Evolutionary conservation across 164 flowering plant species (phyloP).

Genomic region (Pachysandra terminalis): DNA sequence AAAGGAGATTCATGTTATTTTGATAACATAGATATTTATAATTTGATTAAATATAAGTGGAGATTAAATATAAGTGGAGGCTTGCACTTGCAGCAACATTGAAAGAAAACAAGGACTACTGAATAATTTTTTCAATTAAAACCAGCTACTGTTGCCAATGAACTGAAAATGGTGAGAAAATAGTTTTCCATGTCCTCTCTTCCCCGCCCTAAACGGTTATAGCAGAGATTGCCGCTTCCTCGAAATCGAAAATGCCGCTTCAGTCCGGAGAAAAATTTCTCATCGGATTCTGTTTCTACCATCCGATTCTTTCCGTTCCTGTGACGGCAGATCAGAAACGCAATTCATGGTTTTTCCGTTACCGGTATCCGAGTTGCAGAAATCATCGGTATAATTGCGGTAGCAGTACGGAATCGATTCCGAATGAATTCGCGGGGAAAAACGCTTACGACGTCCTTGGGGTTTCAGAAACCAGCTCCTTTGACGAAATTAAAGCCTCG

Average conservation of each 20-base stretch:
- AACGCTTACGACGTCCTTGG: constrained; percentile 75
- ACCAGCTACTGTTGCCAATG: too few species aligned
- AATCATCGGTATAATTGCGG: constrained; percentile 35
- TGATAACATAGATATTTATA: too few species aligned
- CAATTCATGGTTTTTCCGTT: not conserved
- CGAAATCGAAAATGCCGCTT: not conserved
- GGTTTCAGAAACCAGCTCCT: constrained; percentile 59
- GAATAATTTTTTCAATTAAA: too few species aligned
- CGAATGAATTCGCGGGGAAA: constrained; percentile 35
- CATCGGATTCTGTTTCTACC: not conserved
- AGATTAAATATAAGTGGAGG: too few species aligned
- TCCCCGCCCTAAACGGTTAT: too few species aligned
- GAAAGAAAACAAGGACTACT: too few species aligned
- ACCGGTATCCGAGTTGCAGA: not conserved
- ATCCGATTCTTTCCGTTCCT: not conserved
- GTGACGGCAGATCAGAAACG: too few species aligned
- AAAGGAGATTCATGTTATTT: too few species aligned
- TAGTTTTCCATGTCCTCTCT: too few species aligned
- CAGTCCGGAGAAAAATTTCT: not conserved
- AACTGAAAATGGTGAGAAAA: too few species aligned
- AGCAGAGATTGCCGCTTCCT: not conserved
- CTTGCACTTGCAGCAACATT: too few species aligned
- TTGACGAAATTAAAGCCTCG: constrained; percentile 73
- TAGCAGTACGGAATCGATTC: constrained; percentile 29
- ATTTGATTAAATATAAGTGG: too few species aligned